These are phyloP conservation scores for Cocos nucifera DNA, from an alignment of 176 grass and related monocot genomes.

Conservation along the genomic window DNA sequence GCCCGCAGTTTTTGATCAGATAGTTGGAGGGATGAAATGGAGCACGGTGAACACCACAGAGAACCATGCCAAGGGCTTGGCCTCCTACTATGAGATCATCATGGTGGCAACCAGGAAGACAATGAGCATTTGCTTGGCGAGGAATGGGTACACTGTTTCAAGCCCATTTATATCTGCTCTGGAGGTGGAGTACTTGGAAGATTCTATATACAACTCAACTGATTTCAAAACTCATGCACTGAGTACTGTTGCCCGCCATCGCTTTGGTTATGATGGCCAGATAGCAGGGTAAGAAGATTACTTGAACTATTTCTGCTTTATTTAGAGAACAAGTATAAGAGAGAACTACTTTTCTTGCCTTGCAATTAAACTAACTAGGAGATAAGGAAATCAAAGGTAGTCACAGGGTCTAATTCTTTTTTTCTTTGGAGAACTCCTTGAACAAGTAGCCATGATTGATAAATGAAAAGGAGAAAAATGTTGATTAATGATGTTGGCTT, in stretches of 20 bases:
- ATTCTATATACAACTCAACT: slow-evolving; percentile 60
- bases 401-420: too few species aligned
- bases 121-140: slow-evolving; percentile 64
- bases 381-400: too few species aligned
- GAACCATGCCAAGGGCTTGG: slow-evolving; percentile 39
- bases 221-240: slow-evolving; percentile 50
- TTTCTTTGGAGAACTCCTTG: too few species aligned
- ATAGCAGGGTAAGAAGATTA: slow-evolving; percentile 30
- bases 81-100: slow-evolving; percentile 65
- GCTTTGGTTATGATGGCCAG: slow-evolving; percentile 41
- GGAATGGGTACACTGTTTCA: slow-evolving; percentile 38
- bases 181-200: slow-evolving; percentile 47
- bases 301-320: too few species aligned
- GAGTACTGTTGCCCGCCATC: slow-evolving; percentile 61
- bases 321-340: too few species aligned
- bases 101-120: slow-evolving; percentile 26
- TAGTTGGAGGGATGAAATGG: slow-evolving; percentile 71
- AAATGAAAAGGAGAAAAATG: too few species aligned
- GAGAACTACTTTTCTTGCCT: too few species aligned
- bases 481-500: slow-evolving; percentile 8
- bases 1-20: slow-evolving; percentile 71
- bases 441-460: too few species aligned
- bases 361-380: too few species aligned
- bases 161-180: slow-evolving; percentile 90
- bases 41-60: slow-evolving; percentile 50